phyloP scores from a whole-genome alignment of 164 flowering plant species.

The Santalum album region DNA sequence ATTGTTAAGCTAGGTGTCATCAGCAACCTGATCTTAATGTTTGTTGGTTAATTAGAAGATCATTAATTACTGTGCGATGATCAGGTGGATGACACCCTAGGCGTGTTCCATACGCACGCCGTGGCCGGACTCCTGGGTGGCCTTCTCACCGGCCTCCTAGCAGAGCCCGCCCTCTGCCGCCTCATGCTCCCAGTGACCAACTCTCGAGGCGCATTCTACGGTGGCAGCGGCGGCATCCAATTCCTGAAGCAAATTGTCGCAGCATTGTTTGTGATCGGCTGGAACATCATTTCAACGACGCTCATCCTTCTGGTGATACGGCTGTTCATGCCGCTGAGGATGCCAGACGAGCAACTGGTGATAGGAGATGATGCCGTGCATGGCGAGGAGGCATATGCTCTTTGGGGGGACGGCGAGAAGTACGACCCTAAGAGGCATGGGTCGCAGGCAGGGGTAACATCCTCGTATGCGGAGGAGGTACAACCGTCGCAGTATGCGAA shows the following conservation, averaged over 20 bases:
- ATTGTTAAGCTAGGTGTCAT: too few relatives aligned
- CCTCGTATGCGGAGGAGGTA: conserved; percentile 9
- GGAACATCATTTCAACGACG: conserved; percentile 44
- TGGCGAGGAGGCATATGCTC: conserved; percentile 55
- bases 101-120: conserved; percentile 58
- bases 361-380: conserved; percentile 51
- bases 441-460: neutral
- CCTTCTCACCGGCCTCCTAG: conserved; percentile 43
- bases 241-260: neutral
- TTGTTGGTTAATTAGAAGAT: too few relatives aligned
- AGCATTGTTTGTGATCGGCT: conserved; percentile 1
- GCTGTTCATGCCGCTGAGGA: conserved; percentile 31
- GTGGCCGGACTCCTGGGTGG: conserved; percentile 64
- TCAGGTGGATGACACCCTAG: conserved; percentile 58
- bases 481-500: conserved; percentile 17
- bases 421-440: conserved; percentile 39
- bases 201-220: conserved; percentile 49
- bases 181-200: conserved; percentile 25
- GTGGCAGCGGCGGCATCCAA: conserved; percentile 12
- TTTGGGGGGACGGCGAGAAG: conserved; percentile 59
- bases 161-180: conserved; percentile 41
- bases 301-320: conserved; percentile 30
- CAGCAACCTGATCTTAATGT: too few relatives aligned
- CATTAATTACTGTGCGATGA: neutral
- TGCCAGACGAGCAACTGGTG: conserved; percentile 34